Conservation (phyloP, 106 monocot genomes). For the Dendrobium catenatum region DNA sequence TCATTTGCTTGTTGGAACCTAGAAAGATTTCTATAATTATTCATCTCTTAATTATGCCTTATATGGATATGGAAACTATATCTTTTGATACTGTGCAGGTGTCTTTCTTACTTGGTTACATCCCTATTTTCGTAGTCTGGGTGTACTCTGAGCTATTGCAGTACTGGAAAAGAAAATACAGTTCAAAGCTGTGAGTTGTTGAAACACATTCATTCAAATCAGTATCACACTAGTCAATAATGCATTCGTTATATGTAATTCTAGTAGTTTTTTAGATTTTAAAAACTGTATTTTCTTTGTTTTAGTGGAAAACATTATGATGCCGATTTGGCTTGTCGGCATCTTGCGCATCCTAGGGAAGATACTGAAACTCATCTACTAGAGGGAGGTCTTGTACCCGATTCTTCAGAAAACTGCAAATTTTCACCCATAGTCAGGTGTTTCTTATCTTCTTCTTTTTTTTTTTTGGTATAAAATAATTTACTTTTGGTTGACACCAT, state of each 20-base stretch:
- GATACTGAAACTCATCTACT: constrained; percentile 30
- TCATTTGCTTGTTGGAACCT: no score
- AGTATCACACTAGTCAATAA: background rate
- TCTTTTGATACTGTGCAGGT: constrained; percentile 21
- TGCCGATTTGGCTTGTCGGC: constrained; percentile 25
- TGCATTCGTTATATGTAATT: background rate
- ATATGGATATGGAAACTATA: background rate
- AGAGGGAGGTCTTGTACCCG: constrained; percentile 28
- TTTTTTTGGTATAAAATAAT: background rate
- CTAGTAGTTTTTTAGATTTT: background rate
- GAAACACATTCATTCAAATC: background rate
- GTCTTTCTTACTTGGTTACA: constrained; percentile 38
- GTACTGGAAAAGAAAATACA: constrained; percentile 19
- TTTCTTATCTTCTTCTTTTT: background rate
- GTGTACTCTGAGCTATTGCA: constrained; percentile 46
- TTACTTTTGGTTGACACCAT: background rate
- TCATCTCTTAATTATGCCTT: background rate
- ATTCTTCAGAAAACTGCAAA: constrained; percentile 22
- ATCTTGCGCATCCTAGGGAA: constrained; percentile 7
- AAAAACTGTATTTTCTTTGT: background rate
- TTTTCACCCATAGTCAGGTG: constrained; percentile 33
- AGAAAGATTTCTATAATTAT: no score
- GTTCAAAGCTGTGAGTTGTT: constrained; percentile 30
- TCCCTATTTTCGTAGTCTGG: constrained; percentile 37
- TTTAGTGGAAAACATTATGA: constrained; percentile 34